A percentile compares a stretch with the other conserved stretches of the same genome.
Evolutionary conservation across 2,329 filamentous ascomycete genomes (phyloP).

Genomic region (Xylariaceae sp.): DNA sequence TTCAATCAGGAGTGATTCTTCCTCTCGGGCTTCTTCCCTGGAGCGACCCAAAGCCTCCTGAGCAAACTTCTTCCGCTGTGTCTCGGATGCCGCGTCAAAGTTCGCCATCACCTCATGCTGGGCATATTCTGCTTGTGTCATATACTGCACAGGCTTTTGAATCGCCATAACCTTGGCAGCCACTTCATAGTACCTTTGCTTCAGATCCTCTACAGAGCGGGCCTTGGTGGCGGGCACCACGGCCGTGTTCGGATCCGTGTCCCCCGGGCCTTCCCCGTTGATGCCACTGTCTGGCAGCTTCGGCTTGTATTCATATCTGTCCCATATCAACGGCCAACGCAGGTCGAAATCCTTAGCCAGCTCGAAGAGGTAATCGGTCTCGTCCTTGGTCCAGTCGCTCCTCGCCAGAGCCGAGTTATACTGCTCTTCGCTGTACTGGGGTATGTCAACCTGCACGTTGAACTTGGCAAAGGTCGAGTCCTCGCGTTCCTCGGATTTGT

Average conservation of each 20-base stretch:
- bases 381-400: constrained; percentile 79
- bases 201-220: constrained; percentile 82
- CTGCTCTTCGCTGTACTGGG: constrained; percentile 78
- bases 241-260: constrained; percentile 41
- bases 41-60: constrained; percentile 70
- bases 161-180: constrained; percentile 75
- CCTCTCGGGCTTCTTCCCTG: constrained; percentile 83
- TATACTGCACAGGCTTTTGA: constrained; percentile 72
- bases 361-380: constrained; percentile 84
- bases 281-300: constrained; percentile 24
- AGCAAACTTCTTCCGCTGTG: constrained; percentile 75
- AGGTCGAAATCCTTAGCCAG: constrained; percentile 73
- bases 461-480: constrained; percentile 74
- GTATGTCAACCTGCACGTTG: constrained; percentile 72
- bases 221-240: constrained; percentile 44
- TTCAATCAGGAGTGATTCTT: constrained; percentile 81
- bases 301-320: constrained; percentile 74
- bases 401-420: constrained; percentile 69
- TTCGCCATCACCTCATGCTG: constrained; percentile 79
- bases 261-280: constrained; percentile 35
- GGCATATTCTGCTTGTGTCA: constrained; percentile 79
- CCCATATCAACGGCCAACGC: constrained; percentile 85
- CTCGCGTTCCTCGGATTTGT: constrained; percentile 35
- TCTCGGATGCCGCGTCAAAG: constrained; percentile 76
- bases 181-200: constrained; percentile 82